Evolutionary conservation across 768 basidiomycete genomes (phyloP).

Genomic region (Leccinum barrowsii): DNA sequence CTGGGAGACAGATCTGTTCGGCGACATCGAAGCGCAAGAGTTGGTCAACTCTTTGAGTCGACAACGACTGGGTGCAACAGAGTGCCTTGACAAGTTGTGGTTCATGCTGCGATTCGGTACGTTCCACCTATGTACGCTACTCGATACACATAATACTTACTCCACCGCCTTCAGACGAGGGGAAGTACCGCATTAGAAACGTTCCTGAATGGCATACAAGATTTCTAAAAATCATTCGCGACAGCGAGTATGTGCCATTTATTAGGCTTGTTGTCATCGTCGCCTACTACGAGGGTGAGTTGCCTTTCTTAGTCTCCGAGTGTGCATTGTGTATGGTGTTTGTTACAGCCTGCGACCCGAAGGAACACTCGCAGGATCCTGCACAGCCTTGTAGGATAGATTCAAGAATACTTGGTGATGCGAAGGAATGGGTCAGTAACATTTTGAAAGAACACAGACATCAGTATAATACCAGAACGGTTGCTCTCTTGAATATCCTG

Average conservation of each 20-base stretch:
- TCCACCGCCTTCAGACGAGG: constrained; percentile 11
- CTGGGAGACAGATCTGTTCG: constrained; percentile 14
- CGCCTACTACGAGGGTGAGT: constrained; percentile 24
- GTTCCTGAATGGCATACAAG: constrained; percentile 10
- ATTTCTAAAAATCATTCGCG: constrained; percentile 9
- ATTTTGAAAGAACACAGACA: constrained; percentile 16
- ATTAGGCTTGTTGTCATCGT: constrained; percentile 20
- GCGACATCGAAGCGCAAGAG: constrained; percentile 1
- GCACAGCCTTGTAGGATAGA: background rate
- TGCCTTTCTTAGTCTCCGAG: background rate
- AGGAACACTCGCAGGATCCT: background rate
- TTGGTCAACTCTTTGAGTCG: constrained; percentile 2
- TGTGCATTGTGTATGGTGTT: background rate
- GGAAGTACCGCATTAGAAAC: constrained; percentile 15
- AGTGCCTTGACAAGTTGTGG: constrained; percentile 11
- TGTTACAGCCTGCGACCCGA: constrained; percentile 8
- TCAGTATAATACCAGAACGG: constrained; percentile 16
- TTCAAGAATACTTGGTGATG: background rate
- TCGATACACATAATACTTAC: background rate
- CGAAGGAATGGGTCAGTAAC: constrained; percentile 9
- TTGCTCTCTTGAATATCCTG: constrained; percentile 22
- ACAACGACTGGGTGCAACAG: constrained; percentile 5
- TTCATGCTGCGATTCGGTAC: constrained; percentile 9
- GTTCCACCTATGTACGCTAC: background rate
- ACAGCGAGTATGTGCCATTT: constrained; percentile 8